Base-by-base conservation (phyloP, 2,329 filamentous ascomycete species). In the Penicillium sp. region DNA sequence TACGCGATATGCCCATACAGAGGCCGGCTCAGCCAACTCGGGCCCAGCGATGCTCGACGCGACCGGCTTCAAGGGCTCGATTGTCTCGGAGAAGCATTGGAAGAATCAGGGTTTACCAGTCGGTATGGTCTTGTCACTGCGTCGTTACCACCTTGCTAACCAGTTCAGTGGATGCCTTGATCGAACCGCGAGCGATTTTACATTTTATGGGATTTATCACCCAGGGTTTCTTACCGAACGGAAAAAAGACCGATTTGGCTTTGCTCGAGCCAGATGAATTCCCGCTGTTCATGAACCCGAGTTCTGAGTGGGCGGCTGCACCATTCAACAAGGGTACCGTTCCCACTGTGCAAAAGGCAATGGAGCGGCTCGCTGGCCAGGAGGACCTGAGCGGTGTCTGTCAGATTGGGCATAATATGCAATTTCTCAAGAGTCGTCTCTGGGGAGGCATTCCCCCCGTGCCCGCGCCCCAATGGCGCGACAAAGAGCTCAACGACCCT, bases 401-500 rank as follows among this genome's bases (percentile, higher is more conserved):
- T 21, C 43, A 32, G 5, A 11, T 55, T 42, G 52, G 52, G 2
- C 42, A 50, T 6, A 55, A 55, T 38, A 50, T 50, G 29, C 43
- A 55, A 13, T 50, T 50, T 21, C 36, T 50, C 29, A 55, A 55
- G 24, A 43, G 34, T 9, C 47, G 52, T 14, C 47, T 55, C 29
- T 47, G 42, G 47, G 47, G 36, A 47, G 52, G 52, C n/a, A 43
- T 55, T 32, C 47, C 18, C 22, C 52, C 52, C 2, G 52, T 55
- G 24, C 29, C 52, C 21, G 34, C 43, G 38, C 43, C 52, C 11
- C 52, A 47, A 11, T 55, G 52, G 52, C 34, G 16, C 34, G 52
- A 55, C 21, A 55, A 55, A 11, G 52, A 55, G 22, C 52, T 55
- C 16, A 55, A 50, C 52, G 47, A 55, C 43, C 52, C 36, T 3